Evolutionary conservation across 108 stramenopile species (phyloP), one percentile per base, ranked within the genome.

Genomic region (Nitzschia inconspicua): DNA sequence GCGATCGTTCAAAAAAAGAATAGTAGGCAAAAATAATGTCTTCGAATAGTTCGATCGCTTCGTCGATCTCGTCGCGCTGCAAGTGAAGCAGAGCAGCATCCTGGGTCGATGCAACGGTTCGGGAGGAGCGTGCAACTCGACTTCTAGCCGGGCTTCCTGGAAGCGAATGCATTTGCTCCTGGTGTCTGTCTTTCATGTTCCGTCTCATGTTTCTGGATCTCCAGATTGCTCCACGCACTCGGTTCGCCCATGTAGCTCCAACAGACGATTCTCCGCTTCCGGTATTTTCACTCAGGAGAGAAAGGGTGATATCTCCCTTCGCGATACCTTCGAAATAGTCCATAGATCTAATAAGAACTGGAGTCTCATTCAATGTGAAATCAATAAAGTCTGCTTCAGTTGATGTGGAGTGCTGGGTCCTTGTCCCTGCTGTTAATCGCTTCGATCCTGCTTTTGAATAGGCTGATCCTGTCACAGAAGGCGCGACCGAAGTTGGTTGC

Each of bases 231-330:
- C 56, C 69, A 3, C 63, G 63, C 2, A 75, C 73, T 6, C 66
- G 67, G 41, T 27, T 47, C 8, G 61, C 57, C 68, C 72, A 73
- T 1, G 69, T 42, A 16, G 64, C 62, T 30, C 27, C 59, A 53
- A 54, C 49, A 13, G 67, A 46, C n/a, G 48, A 57, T 41, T 68
- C 68, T 2, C 44, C 25, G 40, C 36, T 37, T 40, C 57, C 52
- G 7, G 52, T 56, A 23, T 65, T 65, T 13, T 66, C 75, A 47
- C 44, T 64, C 27, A 81, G 44, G 0, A 81, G 53, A 5, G 79
- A 81, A 14, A 82, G 27, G 13, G 69, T 68, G 30, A 73, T 57
- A 34, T 82, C 80, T 18, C 80, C 80, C 49, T 72, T 70, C 26
- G 66, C 63, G 48, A 82, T 76, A 8, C 80, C 80, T 22, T 57